Base-by-base conservation (phyloP, 2,329 filamentous ascomycete genomes). In the Fusarium concolor region DNA sequence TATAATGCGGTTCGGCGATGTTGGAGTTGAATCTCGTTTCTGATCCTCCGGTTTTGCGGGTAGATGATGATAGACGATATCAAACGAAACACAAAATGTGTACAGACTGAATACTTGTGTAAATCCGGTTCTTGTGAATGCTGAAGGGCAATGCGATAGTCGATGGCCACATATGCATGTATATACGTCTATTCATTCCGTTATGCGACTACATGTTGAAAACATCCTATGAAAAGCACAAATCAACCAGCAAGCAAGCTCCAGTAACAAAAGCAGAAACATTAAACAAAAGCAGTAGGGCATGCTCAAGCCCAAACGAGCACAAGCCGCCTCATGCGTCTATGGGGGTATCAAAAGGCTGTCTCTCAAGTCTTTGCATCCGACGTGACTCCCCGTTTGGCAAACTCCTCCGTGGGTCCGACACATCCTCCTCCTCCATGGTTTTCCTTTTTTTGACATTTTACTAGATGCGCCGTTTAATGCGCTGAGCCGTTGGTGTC, bases 401-500 rank as follows among this genome's bases (percentile, higher is more conserved):
- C 56, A 57, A 63, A 61, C 65, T 68, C 53, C 59, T 43, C 37
- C 63, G 49, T 39, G 22, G 42, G 56, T 60, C 58, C 51, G 43
- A 15, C 29, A 39, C 20, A 50, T 20, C 53, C 43, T 35, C 31
- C 41, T 62, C 51, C 24, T 60, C 29, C 15, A 26, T 39, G 3
- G 20, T 33, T 39, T 24, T 46, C 28, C n/a, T n/a, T 7, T 26
- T 51, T 29, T 45, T 17, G 14, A n/a, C 33, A 35, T 60, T 37
- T 14, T 14, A 10, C 6, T 14, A 24, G 10, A 18, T 8, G 6
- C 14, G 18, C 8, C 6, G 24, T 28, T 73, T 59, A 75, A 33
- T 71, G 66, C 6, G 84, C 88, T 51, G 86, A 89, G 50, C 85
- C 83, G 3, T 68, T 71, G 44, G 66, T 53, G 22, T 80, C 75